Percentiles rank a stretch among this genome's conserved stretches.
Evolutionary conservation across 108 stramenopile genomes (phyloP).

Genomic region (Skeletonema grethae): DNA sequence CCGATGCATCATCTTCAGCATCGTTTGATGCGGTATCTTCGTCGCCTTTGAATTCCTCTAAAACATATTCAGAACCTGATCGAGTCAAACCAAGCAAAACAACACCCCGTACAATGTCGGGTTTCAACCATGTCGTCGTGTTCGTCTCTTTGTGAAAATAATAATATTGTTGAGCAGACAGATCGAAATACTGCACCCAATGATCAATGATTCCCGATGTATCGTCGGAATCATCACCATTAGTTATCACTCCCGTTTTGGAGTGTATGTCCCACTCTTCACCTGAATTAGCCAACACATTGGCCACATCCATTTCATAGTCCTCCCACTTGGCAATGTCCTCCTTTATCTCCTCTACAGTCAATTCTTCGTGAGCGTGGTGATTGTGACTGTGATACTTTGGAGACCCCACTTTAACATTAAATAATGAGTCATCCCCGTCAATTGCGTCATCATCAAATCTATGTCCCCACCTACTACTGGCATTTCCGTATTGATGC

Average conservation of each 20-base stretch:
- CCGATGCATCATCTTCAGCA: neutral
- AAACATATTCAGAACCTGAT: constrained; percentile 8
- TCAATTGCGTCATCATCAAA: constrained; percentile 18
- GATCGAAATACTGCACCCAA: constrained; percentile 33
- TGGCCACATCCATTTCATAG: constrained; percentile 30
- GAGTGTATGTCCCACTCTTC: constrained; percentile 31
- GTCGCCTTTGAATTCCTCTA: neutral
- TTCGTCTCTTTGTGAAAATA: constrained; percentile 34
- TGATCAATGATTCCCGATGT: constrained; percentile 4
- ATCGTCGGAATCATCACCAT: neutral
- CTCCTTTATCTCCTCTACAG: neutral
- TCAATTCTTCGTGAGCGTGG: neutral
- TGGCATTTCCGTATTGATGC: neutral
- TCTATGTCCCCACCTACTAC: constrained; percentile 19
- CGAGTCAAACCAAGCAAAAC: constrained; percentile 14
- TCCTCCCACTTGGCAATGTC: constrained; percentile 25
- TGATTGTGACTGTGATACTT: constrained; percentile 13
- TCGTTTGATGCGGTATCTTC: neutral
- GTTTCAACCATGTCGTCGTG: constrained; percentile 24
- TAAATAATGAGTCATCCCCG: constrained; percentile 1
- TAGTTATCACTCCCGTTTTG: neutral
- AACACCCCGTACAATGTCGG: constrained; percentile 11
- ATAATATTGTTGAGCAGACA: constrained; percentile 11
- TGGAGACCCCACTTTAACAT: neutral
- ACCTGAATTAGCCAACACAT: constrained; percentile 24